Evolutionary conservation across 2,329 filamentous ascomycete species (phyloP).

Genomic region (Phaeosphaeriaceae sp.): DNA sequence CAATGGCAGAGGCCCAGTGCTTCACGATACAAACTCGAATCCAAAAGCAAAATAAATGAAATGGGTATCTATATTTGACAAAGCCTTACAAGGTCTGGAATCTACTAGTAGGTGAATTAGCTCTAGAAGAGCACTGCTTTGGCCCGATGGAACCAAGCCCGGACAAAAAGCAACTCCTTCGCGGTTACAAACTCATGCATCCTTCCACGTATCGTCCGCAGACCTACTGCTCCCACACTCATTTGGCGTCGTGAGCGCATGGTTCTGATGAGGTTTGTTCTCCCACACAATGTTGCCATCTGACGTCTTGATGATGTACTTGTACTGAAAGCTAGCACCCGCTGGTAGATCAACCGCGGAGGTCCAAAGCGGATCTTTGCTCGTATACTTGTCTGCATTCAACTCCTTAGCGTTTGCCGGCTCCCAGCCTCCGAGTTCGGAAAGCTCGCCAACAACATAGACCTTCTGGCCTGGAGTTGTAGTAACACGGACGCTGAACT

Average conservation of each 20-base stretch:
- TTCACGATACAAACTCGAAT: too few relatives aligned
- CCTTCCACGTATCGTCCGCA: slow-evolving; percentile 17
- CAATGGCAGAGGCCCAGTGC: too few relatives aligned
- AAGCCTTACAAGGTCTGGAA: neutral
- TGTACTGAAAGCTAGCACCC: slow-evolving; percentile 52
- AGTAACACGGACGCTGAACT: slow-evolving; percentile 56
- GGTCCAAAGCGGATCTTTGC: slow-evolving; percentile 55
- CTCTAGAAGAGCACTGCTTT: neutral
- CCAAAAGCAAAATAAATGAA: neutral
- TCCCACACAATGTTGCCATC: slow-evolving; percentile 56
- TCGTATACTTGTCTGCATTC: slow-evolving; percentile 52
- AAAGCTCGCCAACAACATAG: slow-evolving; percentile 52
- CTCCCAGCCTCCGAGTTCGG: slow-evolving; percentile 54
- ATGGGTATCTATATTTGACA: neutral
- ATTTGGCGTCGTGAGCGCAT: slow-evolving; percentile 44
- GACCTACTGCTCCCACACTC: slow-evolving; percentile 25
- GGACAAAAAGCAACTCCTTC: neutral
- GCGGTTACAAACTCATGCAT: neutral
- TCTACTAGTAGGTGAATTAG: neutral
- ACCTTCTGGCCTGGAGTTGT: slow-evolving; percentile 59
- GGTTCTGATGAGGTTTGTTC: slow-evolving; percentile 53
- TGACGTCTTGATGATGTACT: slow-evolving; percentile 55
- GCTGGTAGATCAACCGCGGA: slow-evolving; percentile 49
- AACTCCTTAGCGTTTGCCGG: slow-evolving; percentile 49
- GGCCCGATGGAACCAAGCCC: neutral